Percentiles rank a stretch among this genome's conserved stretches.
Evolutionary conservation across 129 eudicot genomes (phyloP).

Genomic region (Flaveria brownii): DNA sequence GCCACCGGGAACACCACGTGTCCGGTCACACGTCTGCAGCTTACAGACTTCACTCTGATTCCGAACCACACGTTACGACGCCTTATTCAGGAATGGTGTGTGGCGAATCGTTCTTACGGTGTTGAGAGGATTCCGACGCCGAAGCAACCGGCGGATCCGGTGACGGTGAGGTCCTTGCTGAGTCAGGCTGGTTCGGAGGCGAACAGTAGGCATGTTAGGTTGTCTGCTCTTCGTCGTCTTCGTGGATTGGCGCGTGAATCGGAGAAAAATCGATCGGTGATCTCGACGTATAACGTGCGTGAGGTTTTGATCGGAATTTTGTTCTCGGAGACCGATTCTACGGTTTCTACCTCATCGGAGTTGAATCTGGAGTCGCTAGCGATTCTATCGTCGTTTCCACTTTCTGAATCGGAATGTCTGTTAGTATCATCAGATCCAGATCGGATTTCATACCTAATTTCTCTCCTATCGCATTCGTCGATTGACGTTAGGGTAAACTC

Average conservation of each 20-base stretch:
- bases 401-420: slow-evolving; percentile 62
- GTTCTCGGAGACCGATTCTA: slow-evolving; percentile 33
- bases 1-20: slow-evolving; percentile 89
- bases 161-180: slow-evolving; percentile 55
- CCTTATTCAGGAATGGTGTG: slow-evolving; percentile 92
- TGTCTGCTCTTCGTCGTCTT: slow-evolving; percentile 62
- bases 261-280: slow-evolving; percentile 71
- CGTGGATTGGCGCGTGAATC: slow-evolving; percentile 82
- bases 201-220: slow-evolving; percentile 42
- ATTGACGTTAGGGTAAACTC: slow-evolving; percentile 74
- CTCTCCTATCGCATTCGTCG: slow-evolving; percentile 63
- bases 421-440: slow-evolving; percentile 55
- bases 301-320: slow-evolving; percentile 43
- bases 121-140: slow-evolving; percentile 97
- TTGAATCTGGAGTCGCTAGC: slow-evolving; percentile 65
- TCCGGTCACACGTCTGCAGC: slow-evolving; percentile 76
- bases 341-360: slow-evolving; percentile 35
- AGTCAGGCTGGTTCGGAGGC: slow-evolving; percentile 58
- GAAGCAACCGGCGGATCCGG: slow-evolving; percentile 92
- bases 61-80: slow-evolving; percentile 92
- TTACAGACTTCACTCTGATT: slow-evolving; percentile 58
- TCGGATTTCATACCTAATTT: slow-evolving; percentile 47
- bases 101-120: slow-evolving; percentile 66
- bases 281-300: slow-evolving; percentile 52
- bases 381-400: slow-evolving; percentile 55